Evolutionary conservation across 129 eudicot species (phyloP).

Genomic region (Scalesia atractyloides): DNA sequence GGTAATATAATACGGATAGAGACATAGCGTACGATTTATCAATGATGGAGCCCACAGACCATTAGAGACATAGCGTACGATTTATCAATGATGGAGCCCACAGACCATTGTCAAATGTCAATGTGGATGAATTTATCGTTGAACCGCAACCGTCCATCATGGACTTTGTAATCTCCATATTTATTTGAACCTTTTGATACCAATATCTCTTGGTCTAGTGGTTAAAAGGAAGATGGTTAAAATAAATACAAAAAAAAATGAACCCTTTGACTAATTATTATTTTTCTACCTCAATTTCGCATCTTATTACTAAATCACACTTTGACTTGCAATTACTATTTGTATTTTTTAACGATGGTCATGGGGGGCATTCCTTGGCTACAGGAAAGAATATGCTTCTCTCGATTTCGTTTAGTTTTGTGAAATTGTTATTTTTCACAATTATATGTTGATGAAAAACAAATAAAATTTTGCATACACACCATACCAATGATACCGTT

Average conservation of each 20-base stretch:
- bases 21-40: background rate
- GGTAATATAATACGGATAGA: background rate
- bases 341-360: no score
- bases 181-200: background rate
- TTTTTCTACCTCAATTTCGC: background rate
- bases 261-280: background rate
- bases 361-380: no score
- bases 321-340: background rate
- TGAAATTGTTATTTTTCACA: no score
- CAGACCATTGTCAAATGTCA: constrained; percentile 3
- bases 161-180: background rate
- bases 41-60: background rate
- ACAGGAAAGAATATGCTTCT: no score
- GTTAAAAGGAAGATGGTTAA: no score
- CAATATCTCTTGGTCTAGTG: no score
- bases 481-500: no score
- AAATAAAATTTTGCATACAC: no score
- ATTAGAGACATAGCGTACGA: background rate
- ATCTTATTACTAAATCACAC: background rate
- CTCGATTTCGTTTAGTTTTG: no score
- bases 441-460: no score
- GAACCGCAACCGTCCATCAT: constrained; percentile 3
- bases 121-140: background rate
- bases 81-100: background rate
- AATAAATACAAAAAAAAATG: no score